phyloP scores from a whole-genome alignment of 2,329 filamentous ascomycete genomes.

The Trichoderma atroviride region DNA sequence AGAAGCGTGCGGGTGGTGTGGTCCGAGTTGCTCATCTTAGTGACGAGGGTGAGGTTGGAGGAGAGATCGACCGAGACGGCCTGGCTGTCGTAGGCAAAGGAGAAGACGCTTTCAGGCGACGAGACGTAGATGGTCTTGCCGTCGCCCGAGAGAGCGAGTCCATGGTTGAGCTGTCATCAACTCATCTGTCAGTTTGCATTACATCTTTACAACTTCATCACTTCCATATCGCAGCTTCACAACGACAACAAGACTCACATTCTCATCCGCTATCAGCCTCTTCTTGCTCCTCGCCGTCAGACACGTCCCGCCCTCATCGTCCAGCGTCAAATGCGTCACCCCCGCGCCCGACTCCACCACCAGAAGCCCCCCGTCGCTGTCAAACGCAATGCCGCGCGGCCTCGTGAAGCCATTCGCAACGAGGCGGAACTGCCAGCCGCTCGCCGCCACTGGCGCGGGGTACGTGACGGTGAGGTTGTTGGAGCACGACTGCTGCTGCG shows the following conservation, averaged over 20 bases:
- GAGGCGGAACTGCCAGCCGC: slow-evolving; percentile 50
- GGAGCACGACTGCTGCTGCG: slow-evolving; percentile 35
- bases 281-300: slow-evolving; percentile 42
- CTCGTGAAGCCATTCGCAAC: slow-evolving; percentile 45
- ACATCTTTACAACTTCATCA: no score
- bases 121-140: slow-evolving; percentile 61
- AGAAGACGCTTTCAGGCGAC: slow-evolving; percentile 58
- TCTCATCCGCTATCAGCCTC: slow-evolving; percentile 41
- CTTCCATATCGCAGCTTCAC: not conserved
- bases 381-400: slow-evolving; percentile 52
- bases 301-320: slow-evolving; percentile 48
- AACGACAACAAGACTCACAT: slow-evolving; percentile 36
- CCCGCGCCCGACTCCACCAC: slow-evolving; percentile 49
- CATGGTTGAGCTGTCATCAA: slow-evolving; percentile 56
- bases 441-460: slow-evolving; percentile 43
- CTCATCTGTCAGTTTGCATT: not conserved
- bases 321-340: slow-evolving; percentile 45
- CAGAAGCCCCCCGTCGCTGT: slow-evolving; percentile 49
- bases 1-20: slow-evolving; percentile 70
- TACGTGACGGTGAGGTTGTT: slow-evolving; percentile 42
- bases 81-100: slow-evolving; percentile 66
- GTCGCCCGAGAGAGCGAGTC: slow-evolving; percentile 56
- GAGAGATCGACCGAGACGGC: slow-evolving; percentile 46
- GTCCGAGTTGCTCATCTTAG: slow-evolving; percentile 63
- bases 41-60: slow-evolving; percentile 56